phyloP scores from a whole-genome alignment of 2,329 filamentous ascomycete genomes.

The Diaporthe citrichinensis region DNA sequence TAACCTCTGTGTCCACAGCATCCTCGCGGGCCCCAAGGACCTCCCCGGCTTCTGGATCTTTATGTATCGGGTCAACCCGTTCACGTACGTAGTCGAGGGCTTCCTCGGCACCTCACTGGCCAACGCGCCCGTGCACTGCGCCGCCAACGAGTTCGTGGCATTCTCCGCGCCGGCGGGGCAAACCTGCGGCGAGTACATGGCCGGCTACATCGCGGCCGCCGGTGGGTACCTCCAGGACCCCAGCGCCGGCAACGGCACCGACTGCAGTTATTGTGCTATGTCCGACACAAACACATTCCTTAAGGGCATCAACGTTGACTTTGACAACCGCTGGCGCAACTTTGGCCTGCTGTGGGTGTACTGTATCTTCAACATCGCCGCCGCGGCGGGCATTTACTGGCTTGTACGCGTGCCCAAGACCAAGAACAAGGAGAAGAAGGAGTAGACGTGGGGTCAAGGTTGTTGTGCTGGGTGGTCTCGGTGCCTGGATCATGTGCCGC shows the following conservation, averaged over 20 bases:
- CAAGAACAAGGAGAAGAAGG: neutral
- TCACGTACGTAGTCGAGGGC: slow-evolving; percentile 80
- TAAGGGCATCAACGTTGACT: neutral
- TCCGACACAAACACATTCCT: slow-evolving; percentile 49
- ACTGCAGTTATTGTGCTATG: slow-evolving; percentile 44
- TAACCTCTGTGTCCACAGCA: slow-evolving; percentile 48
- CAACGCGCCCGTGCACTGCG: slow-evolving; percentile 71
- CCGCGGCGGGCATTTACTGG: neutral
- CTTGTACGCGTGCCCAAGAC: slow-evolving; percentile 12
- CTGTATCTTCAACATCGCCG: neutral
- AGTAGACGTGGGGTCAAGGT: neutral
- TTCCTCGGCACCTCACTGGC: slow-evolving; percentile 76
- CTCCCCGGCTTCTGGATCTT: slow-evolving; percentile 81
- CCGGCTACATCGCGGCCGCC: slow-evolving; percentile 56
- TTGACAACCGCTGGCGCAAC: neutral
- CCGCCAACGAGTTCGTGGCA: slow-evolving; percentile 72
- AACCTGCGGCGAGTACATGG: slow-evolving; percentile 71
- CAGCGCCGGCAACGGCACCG: slow-evolving; percentile 45
- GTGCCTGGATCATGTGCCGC: neutral
- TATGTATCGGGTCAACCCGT: slow-evolving; percentile 78
- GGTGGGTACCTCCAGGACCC: slow-evolving; percentile 65
- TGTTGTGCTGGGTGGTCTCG: neutral
- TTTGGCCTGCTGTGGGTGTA: slow-evolving; percentile 21
- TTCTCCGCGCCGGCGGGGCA: slow-evolving; percentile 69
- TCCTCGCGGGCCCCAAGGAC: slow-evolving; percentile 69